phyloP scores from a whole-genome alignment of 306 rosid species.

The Vigna unguiculata region DNA sequence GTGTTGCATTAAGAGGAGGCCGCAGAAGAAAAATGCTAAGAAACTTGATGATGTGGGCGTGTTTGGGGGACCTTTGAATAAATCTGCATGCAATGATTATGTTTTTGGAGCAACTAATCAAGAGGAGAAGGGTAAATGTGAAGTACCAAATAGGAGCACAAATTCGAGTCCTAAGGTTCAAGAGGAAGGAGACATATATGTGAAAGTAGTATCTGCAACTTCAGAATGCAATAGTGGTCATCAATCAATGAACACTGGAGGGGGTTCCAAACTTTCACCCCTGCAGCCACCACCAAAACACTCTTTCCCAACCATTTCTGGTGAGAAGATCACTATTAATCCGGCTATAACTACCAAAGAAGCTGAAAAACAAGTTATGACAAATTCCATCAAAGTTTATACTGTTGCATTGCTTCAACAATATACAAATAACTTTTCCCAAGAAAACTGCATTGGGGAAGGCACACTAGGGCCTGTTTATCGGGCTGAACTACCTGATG shows the following conservation, averaged over 20 bases:
- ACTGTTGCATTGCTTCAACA: slow-evolving; percentile 76
- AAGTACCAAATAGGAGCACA: slow-evolving; percentile 8
- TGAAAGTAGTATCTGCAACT: slow-evolving; percentile 40
- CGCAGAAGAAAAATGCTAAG: slow-evolving; percentile 42
- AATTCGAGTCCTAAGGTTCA: slow-evolving; percentile 26
- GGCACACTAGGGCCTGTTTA: slow-evolving; percentile 79
- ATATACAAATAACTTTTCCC: slow-evolving; percentile 72
- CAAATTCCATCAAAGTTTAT: slow-evolving; percentile 55
- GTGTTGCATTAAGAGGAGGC: slow-evolving; percentile 55
- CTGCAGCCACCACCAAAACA: slow-evolving; percentile 61
- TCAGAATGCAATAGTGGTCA: slow-evolving; percentile 39
- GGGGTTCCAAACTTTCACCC: slow-evolving; percentile 48
- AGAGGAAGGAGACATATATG: slow-evolving; percentile 34
- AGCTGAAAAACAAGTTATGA: slow-evolving; percentile 45
- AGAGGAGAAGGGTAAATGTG: slow-evolving; percentile 60
- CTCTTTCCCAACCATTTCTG: slow-evolving; percentile 53
- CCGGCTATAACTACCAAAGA: slow-evolving; percentile 45
- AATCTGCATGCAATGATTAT: slow-evolving; percentile 42
- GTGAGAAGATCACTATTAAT: slow-evolving; percentile 39
- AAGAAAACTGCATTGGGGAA: slow-evolving; percentile 69
- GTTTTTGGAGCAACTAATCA: slow-evolving; percentile 46
- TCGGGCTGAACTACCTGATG: slow-evolving; percentile 69
- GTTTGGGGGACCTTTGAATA: slow-evolving; percentile 44
- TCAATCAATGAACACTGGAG: slow-evolving; percentile 49
- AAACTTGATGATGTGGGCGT: slow-evolving; percentile 28